These are phyloP conservation scores for Cochliopodium minus DNA, from an alignment of 208 protist genomes.

Conservation along the genomic window DNA sequence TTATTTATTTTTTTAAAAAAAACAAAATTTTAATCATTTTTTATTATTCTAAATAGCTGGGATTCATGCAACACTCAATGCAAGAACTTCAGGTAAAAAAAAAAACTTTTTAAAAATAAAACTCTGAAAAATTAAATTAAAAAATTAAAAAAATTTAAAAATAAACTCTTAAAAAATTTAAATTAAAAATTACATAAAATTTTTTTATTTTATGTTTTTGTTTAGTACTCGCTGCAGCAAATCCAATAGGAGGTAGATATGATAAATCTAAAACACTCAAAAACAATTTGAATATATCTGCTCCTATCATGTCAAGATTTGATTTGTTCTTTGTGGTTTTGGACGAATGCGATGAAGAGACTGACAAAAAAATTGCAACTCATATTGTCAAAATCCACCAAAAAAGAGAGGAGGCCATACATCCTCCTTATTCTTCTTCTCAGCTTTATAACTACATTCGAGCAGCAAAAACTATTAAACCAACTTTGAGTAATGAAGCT, in stretches of 20 bases:
- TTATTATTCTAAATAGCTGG: too few relatives aligned
- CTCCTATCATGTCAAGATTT: slow-evolving; percentile 97
- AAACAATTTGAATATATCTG: slow-evolving; percentile 73
- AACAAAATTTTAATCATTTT: too few relatives aligned
- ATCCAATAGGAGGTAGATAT: slow-evolving; percentile 89
- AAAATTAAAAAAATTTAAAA: too few relatives aligned
- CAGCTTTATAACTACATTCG: slow-evolving; percentile 74
- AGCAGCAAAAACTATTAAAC: slow-evolving; percentile 66
- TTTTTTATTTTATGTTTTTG: too few relatives aligned
- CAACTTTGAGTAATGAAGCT: slow-evolving; percentile 55
- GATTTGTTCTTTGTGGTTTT: slow-evolving; percentile 98
- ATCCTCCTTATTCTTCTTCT: slow-evolving; percentile 41
- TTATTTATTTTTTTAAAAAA: too few relatives aligned
- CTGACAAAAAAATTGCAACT: slow-evolving; percentile 83
- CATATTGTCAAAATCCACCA: slow-evolving; percentile 82
- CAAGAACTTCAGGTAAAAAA: slow-evolving; percentile 87
- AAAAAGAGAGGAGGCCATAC: slow-evolving; percentile 46
- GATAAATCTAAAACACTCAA: slow-evolving; percentile 68
- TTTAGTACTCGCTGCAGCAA: slow-evolving; percentile 91
- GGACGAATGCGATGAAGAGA: slow-evolving; percentile 81
- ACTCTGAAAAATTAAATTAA: not conserved
- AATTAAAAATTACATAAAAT: not conserved
- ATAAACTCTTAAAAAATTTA: too few relatives aligned
- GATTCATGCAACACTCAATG: slow-evolving; percentile 95
- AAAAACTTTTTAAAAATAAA: slow-evolving; percentile 35